These are phyloP conservation scores for Sphenostylis stenocarpa DNA, from an alignment of 306 rosid species.

Conservation along the genomic window DNA sequence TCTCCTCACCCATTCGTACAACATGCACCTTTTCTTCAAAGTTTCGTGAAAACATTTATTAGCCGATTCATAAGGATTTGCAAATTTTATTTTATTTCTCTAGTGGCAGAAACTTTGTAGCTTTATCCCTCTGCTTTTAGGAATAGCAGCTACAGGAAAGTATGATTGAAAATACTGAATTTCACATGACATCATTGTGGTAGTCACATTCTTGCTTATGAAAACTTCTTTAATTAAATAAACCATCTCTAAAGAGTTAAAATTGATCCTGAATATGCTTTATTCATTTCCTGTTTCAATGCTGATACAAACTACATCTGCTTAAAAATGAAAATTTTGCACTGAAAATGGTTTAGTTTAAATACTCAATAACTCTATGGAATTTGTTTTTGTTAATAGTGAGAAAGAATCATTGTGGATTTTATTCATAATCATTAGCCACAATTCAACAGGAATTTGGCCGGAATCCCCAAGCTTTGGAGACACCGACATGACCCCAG, in stretches of 20 bases:
- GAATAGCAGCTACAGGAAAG: conserved; percentile 3
- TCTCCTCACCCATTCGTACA: conserved; percentile 9
- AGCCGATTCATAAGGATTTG: conserved; percentile 19
- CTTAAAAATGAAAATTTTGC: conserved; percentile 5
- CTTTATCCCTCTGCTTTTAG: conserved; percentile 18
- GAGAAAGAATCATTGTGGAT: neutral
- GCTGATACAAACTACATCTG: neutral
- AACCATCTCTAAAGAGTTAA: conserved; percentile 4
- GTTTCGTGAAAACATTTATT: conserved; percentile 31
- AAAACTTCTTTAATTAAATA: neutral
- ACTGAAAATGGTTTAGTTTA: neutral
- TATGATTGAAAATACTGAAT: neutral
- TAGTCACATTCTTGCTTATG: neutral
- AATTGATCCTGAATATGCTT: conserved; percentile 9
- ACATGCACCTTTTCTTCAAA: conserved; percentile 21
- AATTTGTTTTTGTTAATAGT: neutral
- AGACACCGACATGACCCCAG: conserved; percentile 70
- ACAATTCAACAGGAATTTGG: conserved; percentile 66
- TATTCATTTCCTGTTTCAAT: neutral
- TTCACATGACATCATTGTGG: conserved; percentile 27
- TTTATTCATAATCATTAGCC: conserved; percentile 21
- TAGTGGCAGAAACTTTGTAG: conserved; percentile 19
- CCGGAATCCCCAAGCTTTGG: conserved; percentile 82
- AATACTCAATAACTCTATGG: neutral
- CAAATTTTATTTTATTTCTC: conserved; percentile 31